Evolutionary conservation across 73 alveolate species (phyloP).

Genomic region (Stentor coeruleus): DNA sequence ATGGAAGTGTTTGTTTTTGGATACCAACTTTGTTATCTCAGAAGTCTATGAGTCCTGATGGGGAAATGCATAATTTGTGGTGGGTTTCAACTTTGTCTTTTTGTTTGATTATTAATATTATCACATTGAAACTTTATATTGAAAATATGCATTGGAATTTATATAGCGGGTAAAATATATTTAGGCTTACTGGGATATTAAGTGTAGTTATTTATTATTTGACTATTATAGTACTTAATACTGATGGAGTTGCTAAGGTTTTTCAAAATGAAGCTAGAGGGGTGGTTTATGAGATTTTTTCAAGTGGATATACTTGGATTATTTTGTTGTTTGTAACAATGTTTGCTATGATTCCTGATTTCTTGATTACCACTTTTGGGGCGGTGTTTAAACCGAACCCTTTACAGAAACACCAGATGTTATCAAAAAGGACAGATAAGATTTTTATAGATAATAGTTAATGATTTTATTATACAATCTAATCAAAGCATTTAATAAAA

Average conservation of each 20-base stretch:
- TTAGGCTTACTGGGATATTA: slow-evolving; percentile 47
- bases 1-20: slow-evolving; percentile 62
- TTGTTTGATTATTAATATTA: slow-evolving; percentile 71
- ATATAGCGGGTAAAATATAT: slow-evolving; percentile 46
- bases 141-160: slow-evolving; percentile 70
- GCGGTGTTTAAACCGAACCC: neutral
- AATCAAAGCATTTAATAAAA: too few species aligned
- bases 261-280: slow-evolving; percentile 35
- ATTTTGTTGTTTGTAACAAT: slow-evolving; percentile 31
- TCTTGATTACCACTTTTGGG: neutral
- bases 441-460: too few species aligned
- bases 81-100: slow-evolving; percentile 66
- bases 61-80: slow-evolving; percentile 65
- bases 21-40: slow-evolving; percentile 50
- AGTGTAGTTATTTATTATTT: slow-evolving; percentile 75
- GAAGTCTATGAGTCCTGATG: slow-evolving; percentile 53
- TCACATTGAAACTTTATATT: slow-evolving; percentile 67
- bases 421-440: too few species aligned
- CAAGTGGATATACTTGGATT: slow-evolving; percentile 31
- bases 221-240: slow-evolving; percentile 50
- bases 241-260: slow-evolving; percentile 36
- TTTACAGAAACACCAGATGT: neutral
- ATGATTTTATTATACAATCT: too few species aligned
- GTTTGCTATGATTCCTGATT: slow-evolving; percentile 50
- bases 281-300: slow-evolving; percentile 18